Evolutionary conservation across 768 basidiomycete species (phyloP), one percentile per base, ranked within the genome.

Genomic region (Artomyces pyxidatus): DNA sequence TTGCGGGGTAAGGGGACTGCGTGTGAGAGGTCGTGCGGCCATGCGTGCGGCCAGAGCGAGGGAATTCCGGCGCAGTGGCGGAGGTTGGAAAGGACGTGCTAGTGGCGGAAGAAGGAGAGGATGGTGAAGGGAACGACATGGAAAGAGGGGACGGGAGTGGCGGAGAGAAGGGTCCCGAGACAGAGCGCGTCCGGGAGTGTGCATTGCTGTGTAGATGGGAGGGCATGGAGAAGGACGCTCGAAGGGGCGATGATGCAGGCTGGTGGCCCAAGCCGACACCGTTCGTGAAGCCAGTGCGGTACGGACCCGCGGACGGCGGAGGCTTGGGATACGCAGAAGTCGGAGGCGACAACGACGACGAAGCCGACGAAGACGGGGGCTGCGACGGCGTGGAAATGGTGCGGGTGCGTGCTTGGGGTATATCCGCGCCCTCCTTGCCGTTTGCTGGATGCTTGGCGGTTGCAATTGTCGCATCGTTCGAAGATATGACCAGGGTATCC

Each of bases 121-220:
- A 56, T 43, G 56, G 53, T 43, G 62, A 53, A 30, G 69, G 63
- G 49, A 68, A 68, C 26, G 68, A 65, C 16, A 70, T 56, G 9
- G 74, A 67, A 12, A 80, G 69, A 4, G 78, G 78, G 1, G 80
- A 79, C 4, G 73, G 76, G 3, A 70, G 64, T 23, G 69, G 60
- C 2, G 77, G 76, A 3, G 71, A 67, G 57, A 75, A 77, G 3
- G 75, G 71, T 3, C 74, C 52, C 19, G 79, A 78, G 40, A 76
- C 68, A 4, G 78, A 76, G 14, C 73, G 70, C 9, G 71, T 71
- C 26, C 75, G 72, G 19, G 66, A 55, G 61, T 76, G 74, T 2
- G 55, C 64, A 17, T 47, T 53, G 30, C 45, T 40, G 45, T 54
- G 54, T 39, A 51, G 37, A 26, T 47, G 53, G 7, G 57, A 12